Evolutionary conservation across 768 basidiomycete species (phyloP), one percentile per base, ranked within the genome.

Genomic region (Tulasnella sp.): DNA sequence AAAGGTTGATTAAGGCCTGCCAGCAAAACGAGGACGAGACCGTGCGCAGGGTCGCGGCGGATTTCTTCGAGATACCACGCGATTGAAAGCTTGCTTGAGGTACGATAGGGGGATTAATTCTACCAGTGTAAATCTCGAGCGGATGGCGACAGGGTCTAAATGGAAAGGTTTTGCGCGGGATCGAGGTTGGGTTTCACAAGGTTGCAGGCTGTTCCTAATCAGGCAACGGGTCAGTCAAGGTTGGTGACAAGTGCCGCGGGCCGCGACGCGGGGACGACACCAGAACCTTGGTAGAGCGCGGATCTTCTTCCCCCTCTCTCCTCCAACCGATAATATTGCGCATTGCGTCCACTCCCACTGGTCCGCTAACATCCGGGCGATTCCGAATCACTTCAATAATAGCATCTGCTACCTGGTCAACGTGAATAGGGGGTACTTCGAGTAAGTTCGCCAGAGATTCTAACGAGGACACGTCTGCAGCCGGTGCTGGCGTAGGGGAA

Each of bases 351-450:
- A 95, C 93, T 13, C 88, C 91, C 39, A 95, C 85, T 29, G 91
- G 89, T 61, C 93, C 94, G 74, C 82, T 83, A 70, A 94, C 85
- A 61, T 87, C 86, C 42, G 75, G 18, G 13, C 85, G 86, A 78
- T 91, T 85, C 46, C 89, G 88, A 26, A 91, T 87, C 26, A 84
- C 80, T n/a, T 78, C 42, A 79, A 92, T 90, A 9, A 95, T 88
- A 0, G 95, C 94, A 81, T 91, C 90, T 3, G 92, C 98, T 69
- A 99, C 95, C 80, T 96, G 94, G 81, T 99, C 98, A 29, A 98
- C 95, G 82, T 99, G 97, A 61, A 99, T 90, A 1, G 98, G 96
- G 40, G 93, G 94, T 76, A 92, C 91, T n/a, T 88, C 87, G 73
- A 98, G 84, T 23, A 92, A 90, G 79, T 92, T 92, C 9, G 94